phyloP scores from a whole-genome alignment of 2,329 filamentous ascomycete species.

The Fusarium guadeloupense region DNA sequence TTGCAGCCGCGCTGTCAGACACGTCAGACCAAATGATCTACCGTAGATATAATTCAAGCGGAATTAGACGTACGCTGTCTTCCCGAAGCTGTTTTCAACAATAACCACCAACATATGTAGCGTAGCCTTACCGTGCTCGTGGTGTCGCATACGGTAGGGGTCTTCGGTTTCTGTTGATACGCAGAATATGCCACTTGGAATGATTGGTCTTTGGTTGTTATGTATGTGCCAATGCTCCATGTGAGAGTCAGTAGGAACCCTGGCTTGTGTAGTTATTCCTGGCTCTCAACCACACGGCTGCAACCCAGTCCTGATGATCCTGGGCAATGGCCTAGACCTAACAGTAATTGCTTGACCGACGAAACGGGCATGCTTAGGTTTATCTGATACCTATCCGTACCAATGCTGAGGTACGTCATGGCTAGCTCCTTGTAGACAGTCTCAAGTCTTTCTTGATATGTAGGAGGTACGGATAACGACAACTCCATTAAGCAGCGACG shows the following conservation, averaged over 20 bases:
- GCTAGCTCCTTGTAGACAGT: constrained; percentile 1
- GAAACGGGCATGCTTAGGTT: constrained; percentile 18
- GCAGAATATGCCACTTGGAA: constrained; percentile 4
- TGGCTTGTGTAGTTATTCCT: background rate
- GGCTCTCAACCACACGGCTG: background rate
- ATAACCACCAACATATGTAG: background rate
- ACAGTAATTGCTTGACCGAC: constrained; percentile 17
- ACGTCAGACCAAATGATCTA: too few species aligned
- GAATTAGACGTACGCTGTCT: background rate
- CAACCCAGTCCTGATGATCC: constrained; percentile 1
- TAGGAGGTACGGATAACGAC: constrained; percentile 10
- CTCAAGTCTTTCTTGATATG: constrained; percentile 17
- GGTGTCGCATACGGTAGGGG: background rate
- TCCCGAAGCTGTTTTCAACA: background rate
- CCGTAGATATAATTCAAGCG: too few species aligned
- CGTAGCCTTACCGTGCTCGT: background rate
- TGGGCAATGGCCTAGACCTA: background rate
- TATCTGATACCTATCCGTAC: constrained; percentile 8
- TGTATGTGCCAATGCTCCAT: constrained; percentile 1
- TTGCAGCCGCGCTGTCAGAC: constrained; percentile 34
- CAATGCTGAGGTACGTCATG: constrained; percentile 25
- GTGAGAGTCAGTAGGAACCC: background rate
- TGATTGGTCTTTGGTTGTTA: background rate
- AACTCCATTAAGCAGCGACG: constrained; percentile 2
- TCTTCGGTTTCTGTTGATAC: background rate